Evolutionary conservation across 129 eudicot species (phyloP).

Genomic region (Flaveria trinervia): DNA sequence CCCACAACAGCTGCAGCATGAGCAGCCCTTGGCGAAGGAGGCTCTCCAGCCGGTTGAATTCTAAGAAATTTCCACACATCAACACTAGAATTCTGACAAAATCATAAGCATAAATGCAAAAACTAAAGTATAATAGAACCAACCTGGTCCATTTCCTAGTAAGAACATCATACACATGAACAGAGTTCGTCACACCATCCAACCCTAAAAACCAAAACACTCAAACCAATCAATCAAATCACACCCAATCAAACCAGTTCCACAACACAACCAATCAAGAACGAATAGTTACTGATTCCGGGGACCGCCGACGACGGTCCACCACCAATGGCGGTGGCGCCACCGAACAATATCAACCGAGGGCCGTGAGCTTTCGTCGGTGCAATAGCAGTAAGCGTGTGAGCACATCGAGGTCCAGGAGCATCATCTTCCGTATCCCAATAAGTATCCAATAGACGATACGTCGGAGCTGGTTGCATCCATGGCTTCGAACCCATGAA

Average conservation of each 20-base stretch:
- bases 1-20: slow-evolving; percentile 98
- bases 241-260: background rate
- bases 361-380: slow-evolving; percentile 82
- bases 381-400: slow-evolving; percentile 88
- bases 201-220: slow-evolving; percentile 53
- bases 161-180: slow-evolving; percentile 83
- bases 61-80: slow-evolving; percentile 39
- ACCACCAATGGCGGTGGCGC: slow-evolving; percentile 91
- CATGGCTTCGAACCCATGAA: slow-evolving; percentile 56
- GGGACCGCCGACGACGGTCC: slow-evolving; percentile 65
- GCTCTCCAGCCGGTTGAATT: slow-evolving; percentile 84
- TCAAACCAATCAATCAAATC: slow-evolving; percentile 1
- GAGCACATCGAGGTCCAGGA: slow-evolving; percentile 92
- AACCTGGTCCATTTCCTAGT: slow-evolving; percentile 91
- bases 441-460: slow-evolving; percentile 44
- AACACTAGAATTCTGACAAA: slow-evolving; percentile 4
- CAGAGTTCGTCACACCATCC: slow-evolving; percentile 89
- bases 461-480: slow-evolving; percentile 78
- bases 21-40: slow-evolving; percentile 98
- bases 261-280: background rate
- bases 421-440: slow-evolving; percentile 82
- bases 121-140: slow-evolving; percentile 1
- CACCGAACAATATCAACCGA: slow-evolving; percentile 82
- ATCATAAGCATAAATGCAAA: background rate
- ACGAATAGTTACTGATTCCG: slow-evolving; percentile 61